These are phyloP conservation scores for Houttuynia cordata DNA, from an alignment of 164 flowering plant genomes.

Conservation along the genomic window DNA sequence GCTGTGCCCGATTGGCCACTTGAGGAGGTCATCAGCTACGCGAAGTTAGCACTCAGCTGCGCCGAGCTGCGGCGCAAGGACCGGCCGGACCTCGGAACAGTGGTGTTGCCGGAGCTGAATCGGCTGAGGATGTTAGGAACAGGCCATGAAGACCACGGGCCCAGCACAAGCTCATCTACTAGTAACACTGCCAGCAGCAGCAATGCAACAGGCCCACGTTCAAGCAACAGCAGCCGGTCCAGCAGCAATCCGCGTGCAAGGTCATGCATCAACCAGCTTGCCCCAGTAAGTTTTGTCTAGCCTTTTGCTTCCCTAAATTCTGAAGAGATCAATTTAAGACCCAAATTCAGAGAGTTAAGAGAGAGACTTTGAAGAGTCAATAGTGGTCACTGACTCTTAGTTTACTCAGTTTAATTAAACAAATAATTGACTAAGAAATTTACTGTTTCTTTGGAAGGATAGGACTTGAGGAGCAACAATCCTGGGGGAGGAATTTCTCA, in stretches of 20 bases:
- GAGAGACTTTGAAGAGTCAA: too few species aligned
- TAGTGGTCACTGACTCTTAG: too few species aligned
- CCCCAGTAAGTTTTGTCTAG: too few species aligned
- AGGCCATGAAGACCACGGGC: background rate
- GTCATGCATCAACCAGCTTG: background rate
- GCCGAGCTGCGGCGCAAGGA: conserved; percentile 54
- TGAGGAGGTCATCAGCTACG: conserved; percentile 34
- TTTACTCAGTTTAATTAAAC: too few species aligned
- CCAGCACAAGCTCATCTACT: too few species aligned
- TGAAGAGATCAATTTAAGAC: too few species aligned
- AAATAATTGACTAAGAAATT: too few species aligned
- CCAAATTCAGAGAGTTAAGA: too few species aligned
- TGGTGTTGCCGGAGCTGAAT: conserved; percentile 52
- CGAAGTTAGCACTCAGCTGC: conserved; percentile 43
- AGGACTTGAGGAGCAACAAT: background rate
- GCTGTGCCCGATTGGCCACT: conserved; percentile 59
- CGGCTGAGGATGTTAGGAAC: conserved; percentile 34
- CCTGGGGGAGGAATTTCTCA: background rate
- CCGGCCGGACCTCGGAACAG: conserved; percentile 51
- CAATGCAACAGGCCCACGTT: background rate
- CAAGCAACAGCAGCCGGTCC: background rate
- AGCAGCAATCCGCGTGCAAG: background rate
- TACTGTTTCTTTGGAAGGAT: too few species aligned
- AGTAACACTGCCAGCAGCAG: background rate
- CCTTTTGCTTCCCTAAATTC: too few species aligned